A percentile compares a stretch with the other conserved stretches of the same genome.
Evolutionary conservation across 169 alveolate species (phyloP).

Genomic region (Plasmodium gallinaceum): DNA sequence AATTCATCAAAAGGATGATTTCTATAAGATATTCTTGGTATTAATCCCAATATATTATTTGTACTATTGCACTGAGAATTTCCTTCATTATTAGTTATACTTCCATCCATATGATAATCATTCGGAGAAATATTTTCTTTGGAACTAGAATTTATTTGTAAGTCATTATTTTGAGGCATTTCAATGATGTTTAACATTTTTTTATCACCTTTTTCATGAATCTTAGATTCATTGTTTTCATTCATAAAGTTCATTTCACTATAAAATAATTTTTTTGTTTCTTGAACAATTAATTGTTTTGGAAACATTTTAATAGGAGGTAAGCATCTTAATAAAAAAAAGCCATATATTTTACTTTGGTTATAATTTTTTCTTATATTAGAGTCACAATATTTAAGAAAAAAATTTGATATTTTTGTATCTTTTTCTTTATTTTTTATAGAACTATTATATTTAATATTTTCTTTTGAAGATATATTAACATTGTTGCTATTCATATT

Average conservation of each 20-base stretch:
- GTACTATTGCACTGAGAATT: constrained; percentile 63
- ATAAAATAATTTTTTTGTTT: constrained; percentile 27
- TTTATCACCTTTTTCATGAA: constrained; percentile 3
- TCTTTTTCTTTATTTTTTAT: constrained; percentile 27
- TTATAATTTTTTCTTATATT: constrained; percentile 33
- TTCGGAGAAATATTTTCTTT: constrained; percentile 14
- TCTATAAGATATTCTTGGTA: constrained; percentile 64
- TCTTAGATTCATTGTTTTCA: constrained; percentile 2
- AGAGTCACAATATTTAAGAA: constrained; percentile 33
- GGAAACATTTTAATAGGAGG: constrained; percentile 75
- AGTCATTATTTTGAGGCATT: constrained; percentile 20
- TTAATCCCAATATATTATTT: constrained; percentile 52
- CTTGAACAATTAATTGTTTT: constrained; percentile 49
- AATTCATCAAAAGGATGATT: constrained; percentile 82
- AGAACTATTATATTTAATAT: constrained; percentile 4
- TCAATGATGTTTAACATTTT: constrained; percentile 3
- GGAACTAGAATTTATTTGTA: constrained; percentile 21
- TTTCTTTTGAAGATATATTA: neutral
- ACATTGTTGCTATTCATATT: neutral
- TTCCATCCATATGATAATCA: constrained; percentile 63
- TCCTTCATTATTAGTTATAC: constrained; percentile 61
- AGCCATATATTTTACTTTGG: constrained; percentile 60
- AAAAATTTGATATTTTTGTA: constrained; percentile 35
- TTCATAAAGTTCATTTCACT: constrained; percentile 7
- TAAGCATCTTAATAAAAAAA: constrained; percentile 56